phyloP scores from a whole-genome alignment of 176 grass and related monocot species.

The Aegilops bicornis region DNA sequence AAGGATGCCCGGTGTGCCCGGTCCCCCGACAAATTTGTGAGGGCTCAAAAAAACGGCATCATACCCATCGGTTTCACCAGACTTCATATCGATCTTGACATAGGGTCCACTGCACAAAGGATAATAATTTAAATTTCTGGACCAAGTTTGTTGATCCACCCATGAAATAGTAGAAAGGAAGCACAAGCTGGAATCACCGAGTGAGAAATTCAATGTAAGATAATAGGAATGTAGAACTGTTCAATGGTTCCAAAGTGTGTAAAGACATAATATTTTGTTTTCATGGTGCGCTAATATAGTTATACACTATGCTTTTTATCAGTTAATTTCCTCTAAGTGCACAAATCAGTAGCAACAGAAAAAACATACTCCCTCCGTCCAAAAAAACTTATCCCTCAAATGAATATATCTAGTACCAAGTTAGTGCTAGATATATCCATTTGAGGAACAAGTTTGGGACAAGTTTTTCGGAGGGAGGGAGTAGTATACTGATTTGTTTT shows the following conservation, averaged over 20 bases:
- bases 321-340: not conserved
- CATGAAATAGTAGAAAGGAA: not conserved
- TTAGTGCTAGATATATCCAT: no score
- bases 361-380: not conserved
- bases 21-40: conserved; percentile 78
- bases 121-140: not conserved
- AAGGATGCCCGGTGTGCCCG: conserved; percentile 70
- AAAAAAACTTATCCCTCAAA: no score
- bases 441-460: no score
- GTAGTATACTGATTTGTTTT: no score
- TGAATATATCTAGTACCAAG: no score
- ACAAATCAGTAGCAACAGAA: not conserved
- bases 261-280: not conserved
- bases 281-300: not conserved
- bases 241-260: not conserved
- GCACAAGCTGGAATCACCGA: not conserved
- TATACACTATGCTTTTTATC: not conserved
- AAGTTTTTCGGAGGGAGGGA: no score
- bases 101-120: conserved; percentile 59
- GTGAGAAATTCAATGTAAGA: not conserved
- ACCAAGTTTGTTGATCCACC: not conserved
- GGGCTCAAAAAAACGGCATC: conserved; percentile 75
- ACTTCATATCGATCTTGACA: conserved; percentile 76
- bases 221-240: not conserved
- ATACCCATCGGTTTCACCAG: conserved; percentile 66